Evolutionary conservation across 2,329 filamentous ascomycete genomes (phyloP), one percentile per base, ranked within the genome.

Genomic region (Boeremia exigua): DNA sequence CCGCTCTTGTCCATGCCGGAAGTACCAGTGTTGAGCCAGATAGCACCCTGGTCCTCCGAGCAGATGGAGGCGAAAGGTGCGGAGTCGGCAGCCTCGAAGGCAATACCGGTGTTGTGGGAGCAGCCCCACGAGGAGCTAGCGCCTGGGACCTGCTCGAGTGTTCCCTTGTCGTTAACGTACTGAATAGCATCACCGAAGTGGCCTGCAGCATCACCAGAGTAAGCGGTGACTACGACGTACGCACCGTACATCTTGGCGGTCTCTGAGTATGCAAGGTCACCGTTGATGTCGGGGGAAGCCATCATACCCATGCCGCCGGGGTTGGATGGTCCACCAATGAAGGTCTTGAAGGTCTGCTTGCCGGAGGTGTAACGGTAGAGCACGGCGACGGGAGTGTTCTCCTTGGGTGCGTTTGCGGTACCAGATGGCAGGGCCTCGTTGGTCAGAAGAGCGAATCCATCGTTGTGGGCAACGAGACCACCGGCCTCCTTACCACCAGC

Each of bases 71-170:
- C 83, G 57, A 84, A 87, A 4, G 85, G 85, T 15, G 81, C 76
- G 12, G 77, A 80, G 45, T 86, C 84, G 17, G 85, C 84, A 15
- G 81, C 83, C 68, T 86, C 85, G 49, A 88, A 81, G 6, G 84
- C 84, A 51, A 88, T 87, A 52, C 85, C 85, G 1, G 84, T 87
- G 74, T 88, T 88, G 78, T 87, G 84, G 6, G 81, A 84, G 77
- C 85, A 88, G 15, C 85, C 85, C 80, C 84, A 87, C 12, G 78
- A 77, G 52, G 80, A 84, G 38, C 80, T 80, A 2, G 84, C 83
- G 1, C 83, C 84, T 1, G 69, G 44, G 56, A 86, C 85, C 10
- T 71, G 76, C 61, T 82, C 73, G 3, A 86, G 70, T 7, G 75
- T 79, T 11, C 85, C 85, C 15, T 76, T 63, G 11, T 78, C 70